A percentile compares a stretch with the other conserved stretches of the same genome.
Conservation (phyloP, 2,329 filamentous ascomycete species). For the Exophiala aquamarina region DNA sequence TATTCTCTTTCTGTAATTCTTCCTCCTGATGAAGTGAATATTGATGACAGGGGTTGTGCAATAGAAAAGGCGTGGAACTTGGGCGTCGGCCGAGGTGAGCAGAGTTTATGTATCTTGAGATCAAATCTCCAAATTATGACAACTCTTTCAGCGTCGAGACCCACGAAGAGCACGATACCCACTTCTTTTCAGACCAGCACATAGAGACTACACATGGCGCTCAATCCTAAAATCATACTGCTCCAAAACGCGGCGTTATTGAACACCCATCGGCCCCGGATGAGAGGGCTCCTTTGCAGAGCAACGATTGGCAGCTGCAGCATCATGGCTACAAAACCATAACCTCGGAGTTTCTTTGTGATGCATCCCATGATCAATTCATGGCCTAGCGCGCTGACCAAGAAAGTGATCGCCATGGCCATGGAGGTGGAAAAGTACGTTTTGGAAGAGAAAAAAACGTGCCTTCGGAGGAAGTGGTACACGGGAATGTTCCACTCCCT, state of each 20-base stretch:
- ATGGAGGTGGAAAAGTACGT: slow-evolving; percentile 72
- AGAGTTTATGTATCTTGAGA: too few species aligned
- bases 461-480: slow-evolving; percentile 89
- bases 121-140: too few species aligned
- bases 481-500: slow-evolving; percentile 98
- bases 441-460: slow-evolving; percentile 85
- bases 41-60: too few species aligned
- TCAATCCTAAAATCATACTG: slow-evolving; percentile 84
- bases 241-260: slow-evolving; percentile 92
- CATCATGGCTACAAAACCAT: slow-evolving; percentile 95
- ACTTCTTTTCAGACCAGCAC: slow-evolving; percentile 48
- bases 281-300: slow-evolving; percentile 76
- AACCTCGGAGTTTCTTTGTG: slow-evolving; percentile 92
- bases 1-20: too few species aligned
- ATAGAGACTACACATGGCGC: slow-evolving; percentile 66
- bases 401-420: slow-evolving; percentile 86
- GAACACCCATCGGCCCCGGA: slow-evolving; percentile 71
- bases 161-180: too few species aligned
- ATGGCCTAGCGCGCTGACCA: slow-evolving; percentile 85
- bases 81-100: too few species aligned
- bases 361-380: slow-evolving; percentile 98
- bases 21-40: too few species aligned
- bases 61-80: too few species aligned
- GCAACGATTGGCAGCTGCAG: slow-evolving; percentile 93
- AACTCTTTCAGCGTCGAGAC: too few species aligned